Evolutionary conservation across 176 grass and related monocot genomes (phyloP), one percentile per base, ranked within the genome.

Genomic region (Chrysopogon serrulatus): DNA sequence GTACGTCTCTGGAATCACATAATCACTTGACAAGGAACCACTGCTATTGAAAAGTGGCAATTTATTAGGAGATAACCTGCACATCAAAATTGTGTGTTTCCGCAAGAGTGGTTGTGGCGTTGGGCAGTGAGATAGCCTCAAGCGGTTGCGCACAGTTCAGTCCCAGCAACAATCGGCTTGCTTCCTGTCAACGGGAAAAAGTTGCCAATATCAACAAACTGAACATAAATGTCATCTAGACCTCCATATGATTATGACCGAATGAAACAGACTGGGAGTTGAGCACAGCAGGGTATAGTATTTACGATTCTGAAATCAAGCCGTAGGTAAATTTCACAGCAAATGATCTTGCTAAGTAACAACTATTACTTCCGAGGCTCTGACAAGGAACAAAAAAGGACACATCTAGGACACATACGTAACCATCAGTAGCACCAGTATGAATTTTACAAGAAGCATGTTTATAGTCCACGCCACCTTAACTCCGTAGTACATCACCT

Each of bases 101-200:
- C 1, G 91, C 89, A 35, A 94, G 89, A 47, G 65, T 43, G 43
- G 75, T 69, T 34, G 86, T 87, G 62, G 54, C 59, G 21, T 90
- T 91, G 21, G 91, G 81, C 80, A 99, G 64, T 21, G 68, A 60
- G 47, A 96, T 68, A 17, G 48, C 59, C 65, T 83, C 89, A 18
- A 99, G 90, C 59, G 87, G 90, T 45, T 16, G 80, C 43, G 89
- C 91, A 43, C 96, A 94, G 65, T 96, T 99, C 74, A 99, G 74
- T 12, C 96, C 96, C 78, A 96, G 51, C 19, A 94, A 63, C 87
- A 99, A 75, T 4, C 91, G 79, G 63, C 91, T 99, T 54, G 91
- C 93, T 84, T 99, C 89, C 96, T 99, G 91, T 54, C 57, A 61
- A 79, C 28, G 77, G 51, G 51, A 37, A 73, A 40, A 47, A 41